These are phyloP conservation scores for Fusarium siculi DNA, from an alignment of 2,329 filamentous ascomycete species.

Conservation along the genomic window DNA sequence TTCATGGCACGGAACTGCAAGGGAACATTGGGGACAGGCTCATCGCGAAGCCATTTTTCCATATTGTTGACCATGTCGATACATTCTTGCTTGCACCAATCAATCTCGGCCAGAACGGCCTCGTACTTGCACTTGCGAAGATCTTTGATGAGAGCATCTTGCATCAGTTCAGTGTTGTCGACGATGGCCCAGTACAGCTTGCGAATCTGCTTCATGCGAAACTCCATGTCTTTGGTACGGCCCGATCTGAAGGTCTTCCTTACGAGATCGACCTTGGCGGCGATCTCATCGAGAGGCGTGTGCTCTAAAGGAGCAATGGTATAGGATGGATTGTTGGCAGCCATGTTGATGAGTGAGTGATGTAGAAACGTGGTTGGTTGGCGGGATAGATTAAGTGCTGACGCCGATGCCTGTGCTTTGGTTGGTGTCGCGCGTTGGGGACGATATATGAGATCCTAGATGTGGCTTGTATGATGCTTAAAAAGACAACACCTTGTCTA, in stretches of 20 bases:
- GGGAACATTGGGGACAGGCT: slow-evolving; percentile 76
- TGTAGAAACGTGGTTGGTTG: slow-evolving; percentile 22
- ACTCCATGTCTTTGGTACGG: slow-evolving; percentile 84
- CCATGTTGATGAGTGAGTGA: slow-evolving; percentile 26
- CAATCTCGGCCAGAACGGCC: slow-evolving; percentile 77
- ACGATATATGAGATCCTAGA: neutral
- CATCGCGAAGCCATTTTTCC: slow-evolving; percentile 84
- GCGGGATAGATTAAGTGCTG: slow-evolving; percentile 15
- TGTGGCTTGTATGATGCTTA: neutral
- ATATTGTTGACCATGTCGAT: slow-evolving; percentile 81
- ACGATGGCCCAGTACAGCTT: slow-evolving; percentile 94
- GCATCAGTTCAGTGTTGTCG: slow-evolving; percentile 78
- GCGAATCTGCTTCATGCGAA: slow-evolving; percentile 85
- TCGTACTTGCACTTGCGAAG: slow-evolving; percentile 83
- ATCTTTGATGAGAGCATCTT: slow-evolving; percentile 81
- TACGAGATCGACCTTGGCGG: slow-evolving; percentile 66
- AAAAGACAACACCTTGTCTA: neutral
- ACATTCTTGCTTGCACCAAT: slow-evolving; percentile 84
- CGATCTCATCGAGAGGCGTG: slow-evolving; percentile 75
- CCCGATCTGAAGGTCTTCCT: slow-evolving; percentile 79
- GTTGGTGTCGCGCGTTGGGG: neutral
- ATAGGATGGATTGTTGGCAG: slow-evolving; percentile 54
- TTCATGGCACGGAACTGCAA: slow-evolving; percentile 75
- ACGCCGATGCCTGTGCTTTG: neutral
- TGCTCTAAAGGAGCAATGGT: slow-evolving; percentile 62